Conservation (phyloP, 345 rosid genomes). For the Luvunga scandens region DNA sequence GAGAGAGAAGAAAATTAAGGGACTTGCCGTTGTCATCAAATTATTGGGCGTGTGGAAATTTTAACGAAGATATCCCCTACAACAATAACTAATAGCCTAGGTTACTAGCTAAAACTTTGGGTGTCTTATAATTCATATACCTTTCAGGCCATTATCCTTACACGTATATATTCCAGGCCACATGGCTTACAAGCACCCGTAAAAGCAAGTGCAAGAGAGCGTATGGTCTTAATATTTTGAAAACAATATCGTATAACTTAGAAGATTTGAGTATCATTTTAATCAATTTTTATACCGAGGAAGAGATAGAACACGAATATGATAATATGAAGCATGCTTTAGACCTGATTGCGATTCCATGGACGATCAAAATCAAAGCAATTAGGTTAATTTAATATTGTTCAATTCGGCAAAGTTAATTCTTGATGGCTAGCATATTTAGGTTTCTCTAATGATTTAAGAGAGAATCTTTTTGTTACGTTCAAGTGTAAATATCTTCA, state of each 20-base stretch:
- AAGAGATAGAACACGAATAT: neutral
- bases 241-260: neutral
- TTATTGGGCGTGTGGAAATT: neutral
- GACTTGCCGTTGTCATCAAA: neutral
- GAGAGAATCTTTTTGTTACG: neutral
- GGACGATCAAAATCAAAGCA: neutral
- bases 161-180: constrained; percentile 1
- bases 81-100: neutral
- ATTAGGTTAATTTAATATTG: neutral
- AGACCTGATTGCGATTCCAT: neutral
- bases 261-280: neutral
- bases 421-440: too few species aligned
- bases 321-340: neutral
- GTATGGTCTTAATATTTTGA: neutral
- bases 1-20: neutral
- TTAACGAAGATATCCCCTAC: neutral
- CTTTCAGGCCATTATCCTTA: neutral
- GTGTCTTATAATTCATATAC: neutral
- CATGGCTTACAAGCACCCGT: neutral
- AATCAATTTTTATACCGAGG: neutral
- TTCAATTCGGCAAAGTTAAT: neutral
- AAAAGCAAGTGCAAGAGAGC: neutral
- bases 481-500: neutral
- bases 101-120: neutral
- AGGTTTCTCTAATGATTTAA: too few species aligned